Evolutionary conservation across 805 yeast species (phyloP), one percentile per base, ranked within the genome.

Genomic region (Yamadazyma endophytica): DNA sequence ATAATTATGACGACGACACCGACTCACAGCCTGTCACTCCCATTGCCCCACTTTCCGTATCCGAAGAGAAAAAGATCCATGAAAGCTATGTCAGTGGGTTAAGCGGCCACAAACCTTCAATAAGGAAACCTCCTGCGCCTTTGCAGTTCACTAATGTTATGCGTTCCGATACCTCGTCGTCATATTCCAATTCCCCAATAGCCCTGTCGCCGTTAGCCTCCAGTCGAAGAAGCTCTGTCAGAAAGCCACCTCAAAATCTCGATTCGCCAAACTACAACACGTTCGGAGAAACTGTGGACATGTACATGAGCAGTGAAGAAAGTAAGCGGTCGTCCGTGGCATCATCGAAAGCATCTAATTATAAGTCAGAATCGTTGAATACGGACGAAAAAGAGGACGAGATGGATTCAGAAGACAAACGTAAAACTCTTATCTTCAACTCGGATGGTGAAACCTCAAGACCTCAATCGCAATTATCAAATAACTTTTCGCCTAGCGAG

Each of bases 91-190:
- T 55, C 8, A 41, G 34, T 19, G 47, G 42, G 12, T 33, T 52
- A 13, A 41, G 54, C 11, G 55, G 58, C 2, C 55, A 56, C 29
- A 53, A 42, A 28, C 52, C 46, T 6, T 63, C 70, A 3, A 40
- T 64, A 11, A 49, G 69, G 24, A 64, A 61, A 28, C 67, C 69
- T 0, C 68, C 68, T 11, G 47, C 54, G 9, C 24, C 35, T 9
- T 4, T 24, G n/a, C n/a, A n/a, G n/a, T n/a, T n/a, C n/a, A n/a
- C n/a, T n/a, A n/a, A n/a, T 12, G 36, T 23, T 9, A 19, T 6
- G 5, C 11, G 9, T 13, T 14, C 24, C 6, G 24, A n/a, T n/a
- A n/a, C n/a, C n/a, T n/a, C n/a, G n/a, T n/a, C n/a, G n/a, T n/a
- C n/a, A n/a, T n/a, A n/a, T n/a, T n/a, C n/a, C n/a, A n/a, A n/a